Conservation (phyloP, 2,329 filamentous ascomycete species). For the Zymoseptoria ardabiliae region DNA sequence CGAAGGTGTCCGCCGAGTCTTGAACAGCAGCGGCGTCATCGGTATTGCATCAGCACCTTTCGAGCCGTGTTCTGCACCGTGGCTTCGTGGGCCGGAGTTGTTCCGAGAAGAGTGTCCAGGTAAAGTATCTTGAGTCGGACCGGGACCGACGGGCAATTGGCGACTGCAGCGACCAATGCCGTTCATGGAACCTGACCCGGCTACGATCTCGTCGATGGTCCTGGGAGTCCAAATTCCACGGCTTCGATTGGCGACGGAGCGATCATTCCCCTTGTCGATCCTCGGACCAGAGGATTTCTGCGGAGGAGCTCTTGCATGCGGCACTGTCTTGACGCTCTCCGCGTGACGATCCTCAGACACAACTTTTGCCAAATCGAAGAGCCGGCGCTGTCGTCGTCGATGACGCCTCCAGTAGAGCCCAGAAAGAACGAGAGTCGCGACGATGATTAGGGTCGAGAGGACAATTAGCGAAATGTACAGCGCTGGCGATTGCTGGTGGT, state of each 20-base stretch:
- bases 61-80: too few relatives aligned
- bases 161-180: neutral
- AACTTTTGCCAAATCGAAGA: too few relatives aligned
- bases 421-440: conserved; percentile 1
- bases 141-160: neutral
- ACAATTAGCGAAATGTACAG: conserved; percentile 5
- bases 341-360: too few relatives aligned
- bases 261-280: too few relatives aligned
- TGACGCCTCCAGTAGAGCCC: conserved; percentile 5
- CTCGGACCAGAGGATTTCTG: too few relatives aligned
- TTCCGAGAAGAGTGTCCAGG: neutral
- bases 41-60: neutral
- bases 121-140: neutral
- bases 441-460: conserved; percentile 5
- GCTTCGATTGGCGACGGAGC: neutral
- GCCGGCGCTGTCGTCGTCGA: neutral
- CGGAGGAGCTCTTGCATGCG: too few relatives aligned
- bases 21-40: neutral
- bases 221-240: neutral
- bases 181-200: neutral
- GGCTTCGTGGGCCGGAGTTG: neutral
- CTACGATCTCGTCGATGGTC: neutral
- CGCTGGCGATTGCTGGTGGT: neutral
- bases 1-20: neutral
- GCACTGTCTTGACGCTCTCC: too few relatives aligned